Evolutionary conservation across 179 eudicot genomes (phyloP), one percentile per base, ranked within the genome.

Genomic region (Beta lomatogona): DNA sequence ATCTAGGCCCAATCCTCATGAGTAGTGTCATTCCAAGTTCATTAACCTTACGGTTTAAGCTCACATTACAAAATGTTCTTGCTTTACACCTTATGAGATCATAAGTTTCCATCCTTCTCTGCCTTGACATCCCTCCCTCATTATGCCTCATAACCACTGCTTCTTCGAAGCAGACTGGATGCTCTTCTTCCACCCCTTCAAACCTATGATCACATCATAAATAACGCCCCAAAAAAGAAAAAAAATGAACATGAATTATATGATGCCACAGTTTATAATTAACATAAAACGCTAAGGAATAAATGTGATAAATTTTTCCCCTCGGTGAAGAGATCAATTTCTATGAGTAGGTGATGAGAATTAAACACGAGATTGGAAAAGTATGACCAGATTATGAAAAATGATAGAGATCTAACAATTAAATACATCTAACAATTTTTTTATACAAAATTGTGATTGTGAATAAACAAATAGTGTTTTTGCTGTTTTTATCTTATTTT

Each of bases 61-160:
- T 89, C 44, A 87, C 82, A 71, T 88, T 89, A 69, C 98, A 92
- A 22, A 86, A 81, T 9, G 16, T 19, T 73, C 98, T 88, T 16
- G 94, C 93, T 84, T 88, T 93, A 65, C 98, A 93, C 80, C 94
- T 91, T 57, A 93, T 82, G 58, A 88, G 52, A 86, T 91, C 96
- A 77, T 84, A 93, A 3, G 83, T 91, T 73, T 89, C 88, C 81
- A 88, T 79, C 77, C 94, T 87, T 69, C 87, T 88, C 77, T 78
- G 70, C 71, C 88, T 83, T 15, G 89, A 78, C 86, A 85, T 83
- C 2, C 88, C 88, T 25, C 89, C 89, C 16, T 87, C 85, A 59
- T 89, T 90, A 77, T 93, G 96, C 80, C 94, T 91, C 94, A 86
- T 92, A 65, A 93, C 98, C 82, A 90, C 94, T 5, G 96, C 93